Conservation (phyloP, 2,329 filamentous ascomycete species). For the Sphaceloma murrayae region DNA sequence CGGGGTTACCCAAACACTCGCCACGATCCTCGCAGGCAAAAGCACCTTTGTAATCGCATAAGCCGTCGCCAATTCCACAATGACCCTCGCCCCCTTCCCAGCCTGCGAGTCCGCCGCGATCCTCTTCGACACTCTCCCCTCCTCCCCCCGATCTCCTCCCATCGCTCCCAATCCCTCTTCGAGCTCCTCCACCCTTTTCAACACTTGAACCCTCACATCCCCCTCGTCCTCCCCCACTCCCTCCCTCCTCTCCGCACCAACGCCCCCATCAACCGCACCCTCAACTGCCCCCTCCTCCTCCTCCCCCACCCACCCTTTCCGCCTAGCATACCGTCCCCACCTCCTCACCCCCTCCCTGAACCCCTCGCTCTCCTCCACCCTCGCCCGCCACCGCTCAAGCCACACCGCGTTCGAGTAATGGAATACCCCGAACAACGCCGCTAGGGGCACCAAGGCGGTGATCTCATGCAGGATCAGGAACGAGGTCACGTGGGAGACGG, state of each 20-base stretch:
- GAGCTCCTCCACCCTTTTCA: neutral
- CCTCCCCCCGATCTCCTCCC: constrained; percentile 25
- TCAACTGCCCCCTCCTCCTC: constrained; percentile 23
- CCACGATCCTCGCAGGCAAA: constrained; percentile 63
- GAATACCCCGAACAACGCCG: constrained; percentile 66
- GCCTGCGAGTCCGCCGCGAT: constrained; percentile 3
- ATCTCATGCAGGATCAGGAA: constrained; percentile 89
- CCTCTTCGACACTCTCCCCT: constrained; percentile 7
- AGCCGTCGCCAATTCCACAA: constrained; percentile 69
- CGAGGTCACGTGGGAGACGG: constrained; percentile 70
- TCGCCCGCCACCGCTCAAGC: constrained; percentile 47
- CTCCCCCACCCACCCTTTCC: constrained; percentile 71
- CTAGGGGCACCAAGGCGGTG: constrained; percentile 71
- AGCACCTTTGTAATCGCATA: constrained; percentile 85
- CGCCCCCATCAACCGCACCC: constrained; percentile 5
- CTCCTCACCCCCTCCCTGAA: constrained; percentile 55
- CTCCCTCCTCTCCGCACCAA: neutral
- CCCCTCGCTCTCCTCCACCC: constrained; percentile 43
- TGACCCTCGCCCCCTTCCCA: constrained; percentile 40
- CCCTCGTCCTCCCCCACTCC: constrained; percentile 5
- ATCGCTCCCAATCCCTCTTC: constrained; percentile 23
- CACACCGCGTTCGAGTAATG: constrained; percentile 59
- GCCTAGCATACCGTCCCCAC: constrained; percentile 67
- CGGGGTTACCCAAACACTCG: constrained; percentile 81
- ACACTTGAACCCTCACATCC: constrained; percentile 8